Conservation (phyloP, 345 rosid species). For the Brassica rapa region DNA sequence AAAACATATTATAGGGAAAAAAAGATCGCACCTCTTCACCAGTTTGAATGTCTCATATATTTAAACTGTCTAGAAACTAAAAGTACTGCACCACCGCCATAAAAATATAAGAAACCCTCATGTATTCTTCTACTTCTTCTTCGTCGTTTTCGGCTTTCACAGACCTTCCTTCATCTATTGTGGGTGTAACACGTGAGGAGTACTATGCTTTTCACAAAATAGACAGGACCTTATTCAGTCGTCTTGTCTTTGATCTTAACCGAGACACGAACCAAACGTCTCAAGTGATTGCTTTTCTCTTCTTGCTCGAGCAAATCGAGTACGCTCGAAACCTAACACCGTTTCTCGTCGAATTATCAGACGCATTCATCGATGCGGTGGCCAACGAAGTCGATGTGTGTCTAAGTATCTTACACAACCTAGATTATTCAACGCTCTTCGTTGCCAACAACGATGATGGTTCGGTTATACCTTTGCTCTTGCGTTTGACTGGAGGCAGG, state of each 20-base stretch:
- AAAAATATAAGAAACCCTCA: neutral
- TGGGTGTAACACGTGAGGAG: conserved; percentile 37
- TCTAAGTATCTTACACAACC: conserved; percentile 38
- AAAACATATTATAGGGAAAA: neutral
- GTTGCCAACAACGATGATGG: neutral
- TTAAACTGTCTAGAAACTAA: neutral
- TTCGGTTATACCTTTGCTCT: conserved; percentile 32
- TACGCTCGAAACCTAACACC: conserved; percentile 29
- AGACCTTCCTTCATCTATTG: neutral
- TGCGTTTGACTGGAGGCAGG: conserved; percentile 24
- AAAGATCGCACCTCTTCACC: conserved; percentile 13
- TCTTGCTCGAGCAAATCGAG: conserved; percentile 53
- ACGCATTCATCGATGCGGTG: conserved; percentile 36
- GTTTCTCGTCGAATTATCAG: conserved; percentile 32
- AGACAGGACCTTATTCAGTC: conserved; percentile 51
- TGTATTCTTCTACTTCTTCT: neutral
- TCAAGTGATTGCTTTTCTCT: conserved; percentile 51
- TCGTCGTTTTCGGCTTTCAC: neutral
- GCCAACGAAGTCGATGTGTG: conserved; percentile 54
- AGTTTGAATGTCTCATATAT: neutral
- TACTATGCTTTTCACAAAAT: conserved; percentile 52
- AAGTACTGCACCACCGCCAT: neutral
- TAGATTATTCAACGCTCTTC: neutral
- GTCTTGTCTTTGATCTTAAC: conserved; percentile 47
- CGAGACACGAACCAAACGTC: conserved; percentile 50